phyloP scores from a whole-genome alignment of 2,329 filamentous ascomycete genomes.

The Diplodia sapinea region DNA sequence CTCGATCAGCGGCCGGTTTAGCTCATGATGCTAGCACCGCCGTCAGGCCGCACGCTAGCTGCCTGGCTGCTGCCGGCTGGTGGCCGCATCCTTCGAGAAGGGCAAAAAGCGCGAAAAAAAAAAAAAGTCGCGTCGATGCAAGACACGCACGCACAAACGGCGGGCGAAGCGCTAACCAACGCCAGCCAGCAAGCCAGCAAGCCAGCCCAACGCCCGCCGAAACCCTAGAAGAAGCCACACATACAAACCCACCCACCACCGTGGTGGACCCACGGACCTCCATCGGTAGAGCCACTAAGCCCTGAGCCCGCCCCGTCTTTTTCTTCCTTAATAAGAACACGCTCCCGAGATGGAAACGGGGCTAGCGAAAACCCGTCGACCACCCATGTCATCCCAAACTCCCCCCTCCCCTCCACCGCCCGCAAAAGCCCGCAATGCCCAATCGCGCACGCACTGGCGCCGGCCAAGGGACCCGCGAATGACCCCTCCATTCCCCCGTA shows the following conservation, averaged over 20 bases:
- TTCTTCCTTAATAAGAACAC: slow-evolving; percentile 1
- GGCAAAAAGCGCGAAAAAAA: too few relatives aligned
- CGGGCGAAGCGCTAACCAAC: background rate
- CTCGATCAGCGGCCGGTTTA: background rate
- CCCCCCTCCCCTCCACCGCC: background rate
- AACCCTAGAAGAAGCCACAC: background rate
- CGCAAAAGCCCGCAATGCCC: background rate
- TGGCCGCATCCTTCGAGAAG: too few relatives aligned
- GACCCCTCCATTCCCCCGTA: background rate
- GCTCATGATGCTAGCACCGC: background rate
- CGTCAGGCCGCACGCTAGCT: background rate
- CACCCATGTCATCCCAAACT: background rate
- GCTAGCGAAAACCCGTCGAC: background rate
- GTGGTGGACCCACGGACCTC: background rate
- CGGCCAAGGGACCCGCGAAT: background rate
- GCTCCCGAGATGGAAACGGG: background rate
- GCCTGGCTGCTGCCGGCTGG: background rate
- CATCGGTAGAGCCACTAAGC: background rate
- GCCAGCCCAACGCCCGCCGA: too few relatives aligned
- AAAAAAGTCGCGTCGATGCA: too few relatives aligned
- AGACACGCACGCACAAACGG: too few relatives aligned
- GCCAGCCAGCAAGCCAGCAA: background rate
- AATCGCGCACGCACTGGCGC: background rate
- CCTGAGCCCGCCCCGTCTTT: background rate
- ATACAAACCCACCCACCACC: background rate